Base-by-base conservation (phyloP, 495 filamentous ascomycete genomes). In the Penicillium daleae region DNA sequence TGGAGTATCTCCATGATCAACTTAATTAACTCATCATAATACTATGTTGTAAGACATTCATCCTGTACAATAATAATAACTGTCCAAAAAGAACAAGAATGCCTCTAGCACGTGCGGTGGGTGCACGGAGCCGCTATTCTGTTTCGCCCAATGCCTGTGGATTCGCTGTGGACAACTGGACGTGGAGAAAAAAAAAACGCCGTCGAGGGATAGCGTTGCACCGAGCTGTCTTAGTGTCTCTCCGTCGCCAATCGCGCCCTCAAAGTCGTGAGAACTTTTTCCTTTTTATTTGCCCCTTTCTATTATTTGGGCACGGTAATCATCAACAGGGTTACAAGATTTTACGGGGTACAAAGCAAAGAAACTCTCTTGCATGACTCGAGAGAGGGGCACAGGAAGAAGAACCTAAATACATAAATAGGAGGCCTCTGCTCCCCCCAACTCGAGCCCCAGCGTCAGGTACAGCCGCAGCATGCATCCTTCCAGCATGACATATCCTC, bases 141-240 rank as follows among this genome's bases (percentile, higher is more conserved):
- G 64, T 66, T 63, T 67, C 59, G 60, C 53, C 56, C 51, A 66
- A 56, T 44, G 49, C 49, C 24, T 60, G 65, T 70, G 62, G 65
- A 65, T 59, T 65, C 53, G 59, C 49, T 62, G 46, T 42, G 31
- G 50, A 42, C 50, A n/a, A n/a, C n/a, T n/a, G n/a, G n/a, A n/a
- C n/a, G n/a, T n/a, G n/a, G 61, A 61, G 63, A 64, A 66, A 60
- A 56, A 63, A 44, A 49, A 55, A 56, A 52, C 58, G 60, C 60
- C 60, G 59, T 62, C 56, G 59, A 56, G 40, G 60, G 31, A 63
- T 70, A 65, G 67, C 64, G 67, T 70, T 56, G 65, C 64, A 69
- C 56, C 53, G 62, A 31, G 29, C 31, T 39, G 42, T 48, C 39
- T 56, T 61, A 57, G 59, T 64, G 60, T 49, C 46, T 49, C 46